These are phyloP conservation scores for Heliocybe sulcata DNA, from an alignment of 1,284 basidiomycete species.

Conservation along the genomic window DNA sequence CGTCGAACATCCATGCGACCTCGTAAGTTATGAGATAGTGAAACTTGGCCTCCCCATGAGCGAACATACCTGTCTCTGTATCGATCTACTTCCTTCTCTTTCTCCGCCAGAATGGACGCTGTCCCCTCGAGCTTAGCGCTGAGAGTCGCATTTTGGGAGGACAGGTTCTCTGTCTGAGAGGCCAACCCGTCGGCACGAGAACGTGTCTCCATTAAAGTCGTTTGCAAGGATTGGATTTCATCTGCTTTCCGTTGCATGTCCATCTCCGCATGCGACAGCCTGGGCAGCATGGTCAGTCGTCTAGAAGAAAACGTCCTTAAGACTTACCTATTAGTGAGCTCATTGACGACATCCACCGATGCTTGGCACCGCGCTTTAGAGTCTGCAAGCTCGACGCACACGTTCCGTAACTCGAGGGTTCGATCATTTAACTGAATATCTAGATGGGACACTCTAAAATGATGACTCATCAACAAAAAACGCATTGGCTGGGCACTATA, in stretches of 20 bases:
- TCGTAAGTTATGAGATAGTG: not conserved
- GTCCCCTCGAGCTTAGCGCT: not conserved
- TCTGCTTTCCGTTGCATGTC: not conserved
- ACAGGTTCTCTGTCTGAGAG: not conserved
- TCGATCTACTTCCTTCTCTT: not conserved
- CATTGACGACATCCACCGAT: not conserved
- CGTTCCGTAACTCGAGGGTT: not conserved
- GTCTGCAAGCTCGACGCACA: not conserved
- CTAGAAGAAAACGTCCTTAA: not conserved
- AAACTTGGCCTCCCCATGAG: not conserved
- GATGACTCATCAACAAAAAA: not conserved
- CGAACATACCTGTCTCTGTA: not conserved
- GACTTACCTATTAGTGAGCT: not conserved
- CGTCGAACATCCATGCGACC: slow-evolving; percentile 19
- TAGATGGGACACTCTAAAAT: not conserved
- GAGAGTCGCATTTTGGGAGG: not conserved
- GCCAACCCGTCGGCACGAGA: not conserved
- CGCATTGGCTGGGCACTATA: too few relatives aligned
- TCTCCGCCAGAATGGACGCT: not conserved
- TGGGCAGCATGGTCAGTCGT: not conserved
- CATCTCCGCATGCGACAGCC: not conserved
- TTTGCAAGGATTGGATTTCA: not conserved
- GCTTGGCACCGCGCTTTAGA: not conserved
- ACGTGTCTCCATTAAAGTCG: not conserved
- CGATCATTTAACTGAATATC: not conserved